Conservation (phyloP, 2,329 filamentous ascomycete genomes). For the Hirsutella thompsonii region DNA sequence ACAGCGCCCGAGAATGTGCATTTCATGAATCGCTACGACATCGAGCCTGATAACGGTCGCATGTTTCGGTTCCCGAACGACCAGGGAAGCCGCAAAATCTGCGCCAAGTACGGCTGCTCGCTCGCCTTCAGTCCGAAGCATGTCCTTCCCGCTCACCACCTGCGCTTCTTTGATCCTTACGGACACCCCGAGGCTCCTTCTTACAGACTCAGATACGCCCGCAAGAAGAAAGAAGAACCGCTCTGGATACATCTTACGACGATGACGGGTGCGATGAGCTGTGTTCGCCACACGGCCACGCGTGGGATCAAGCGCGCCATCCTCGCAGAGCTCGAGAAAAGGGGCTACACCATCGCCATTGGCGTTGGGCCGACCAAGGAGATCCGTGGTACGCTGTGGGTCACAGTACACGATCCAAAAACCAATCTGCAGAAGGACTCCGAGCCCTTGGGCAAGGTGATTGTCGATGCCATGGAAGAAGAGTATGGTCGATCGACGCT, state of each 20-base stretch:
- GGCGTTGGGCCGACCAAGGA: constrained; percentile 3
- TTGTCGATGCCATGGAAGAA: constrained; percentile 8
- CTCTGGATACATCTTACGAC: constrained; percentile 17
- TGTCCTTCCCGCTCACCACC: constrained; percentile 19
- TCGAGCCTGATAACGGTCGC: constrained; percentile 12
- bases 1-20: constrained; percentile 15
- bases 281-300: constrained; percentile 14
- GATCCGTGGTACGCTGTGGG: constrained; percentile 14
- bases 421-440: constrained; percentile 6
- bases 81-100: constrained; percentile 5
- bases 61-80: constrained; percentile 5
- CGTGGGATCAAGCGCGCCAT: constrained; percentile 14
- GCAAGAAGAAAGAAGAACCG: constrained; percentile 12
- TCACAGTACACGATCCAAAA: constrained; percentile 8
- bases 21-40: constrained; percentile 13
- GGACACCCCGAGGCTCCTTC: constrained; percentile 17
- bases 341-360: constrained; percentile 10
- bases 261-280: constrained; percentile 5
- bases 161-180: constrained; percentile 17
- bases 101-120: constrained; percentile 9
- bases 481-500: background rate
- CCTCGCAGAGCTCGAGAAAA: constrained; percentile 12
- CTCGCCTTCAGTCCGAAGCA: constrained; percentile 15
- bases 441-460: constrained; percentile 9
- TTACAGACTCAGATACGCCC: constrained; percentile 14